Conservation (phyloP, 2,329 filamentous ascomycete species). For the Arthrinium puccinioides region DNA sequence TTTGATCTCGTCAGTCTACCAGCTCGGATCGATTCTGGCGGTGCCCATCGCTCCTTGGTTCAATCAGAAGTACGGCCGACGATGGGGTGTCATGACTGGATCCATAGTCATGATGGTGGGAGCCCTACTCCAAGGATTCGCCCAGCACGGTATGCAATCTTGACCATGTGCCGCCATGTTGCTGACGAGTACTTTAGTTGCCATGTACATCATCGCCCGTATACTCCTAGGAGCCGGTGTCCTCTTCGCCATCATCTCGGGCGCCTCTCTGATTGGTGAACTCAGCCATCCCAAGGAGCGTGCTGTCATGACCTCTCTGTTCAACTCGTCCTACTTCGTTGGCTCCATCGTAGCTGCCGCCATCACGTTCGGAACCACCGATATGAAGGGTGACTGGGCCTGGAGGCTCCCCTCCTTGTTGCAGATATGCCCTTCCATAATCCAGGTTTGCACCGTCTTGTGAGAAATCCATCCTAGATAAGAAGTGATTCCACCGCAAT, state of each 20-base stretch:
- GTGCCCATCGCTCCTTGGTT: conserved; percentile 50
- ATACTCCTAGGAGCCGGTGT: conserved; percentile 55
- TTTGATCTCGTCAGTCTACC: conserved; percentile 53
- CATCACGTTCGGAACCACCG: conserved; percentile 42
- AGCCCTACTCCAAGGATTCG: conserved; percentile 46
- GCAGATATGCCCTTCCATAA: conserved; percentile 34
- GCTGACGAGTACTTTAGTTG: conserved; percentile 12
- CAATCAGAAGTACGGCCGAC: conserved; percentile 47
- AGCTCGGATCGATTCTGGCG: conserved; percentile 50
- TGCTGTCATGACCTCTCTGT: conserved; percentile 49
- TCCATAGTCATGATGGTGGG: conserved; percentile 47
- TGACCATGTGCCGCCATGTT: background rate
- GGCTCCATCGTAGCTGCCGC: conserved; percentile 41
- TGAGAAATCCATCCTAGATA: conserved; percentile 11
- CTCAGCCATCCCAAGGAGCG: conserved; percentile 54
- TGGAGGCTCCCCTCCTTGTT: conserved; percentile 40
- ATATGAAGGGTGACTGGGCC: conserved; percentile 27
- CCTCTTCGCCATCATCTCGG: conserved; percentile 50
- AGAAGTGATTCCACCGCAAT: too few species aligned
- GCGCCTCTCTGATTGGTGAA: conserved; percentile 52
- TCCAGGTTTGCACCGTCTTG: conserved; percentile 32
- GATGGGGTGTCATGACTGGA: conserved; percentile 48
- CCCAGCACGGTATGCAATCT: conserved; percentile 32
- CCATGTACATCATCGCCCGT: conserved; percentile 53
- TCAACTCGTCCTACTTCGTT: conserved; percentile 51